Evolutionary conservation across 768 basidiomycete species (phyloP), one percentile per base, ranked within the genome.

Genomic region (Suillus discolor): DNA sequence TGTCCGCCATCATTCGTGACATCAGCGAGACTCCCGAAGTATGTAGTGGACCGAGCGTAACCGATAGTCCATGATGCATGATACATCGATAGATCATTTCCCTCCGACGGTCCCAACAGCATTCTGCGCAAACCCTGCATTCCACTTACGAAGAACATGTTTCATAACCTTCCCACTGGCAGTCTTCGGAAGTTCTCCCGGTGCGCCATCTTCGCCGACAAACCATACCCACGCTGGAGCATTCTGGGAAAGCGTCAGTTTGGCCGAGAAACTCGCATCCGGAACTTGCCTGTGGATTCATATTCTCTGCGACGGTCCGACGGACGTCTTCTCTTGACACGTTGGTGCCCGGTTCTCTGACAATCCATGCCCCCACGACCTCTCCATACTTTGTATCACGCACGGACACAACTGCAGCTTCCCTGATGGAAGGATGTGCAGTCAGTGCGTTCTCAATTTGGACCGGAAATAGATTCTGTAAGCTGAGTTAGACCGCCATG

Each of bases 81-180:
- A 53, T 28, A 28, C 49, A 51, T 51, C 7, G 7, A 42, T 57
- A 36, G 15, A 59, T 59, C 31, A 64, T 31, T 20, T 28, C 53
- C 34, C 25, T 28, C 55, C 59, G 11, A 64, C 65, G 47, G 15
- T 49, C 44, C 89, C 89, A 39, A 85, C 69, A 7, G 76, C 76
- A 61, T 77, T 80, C 70, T 75, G 70, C 31, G 82, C 86, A 47
- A 90, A 71, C 9, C 85, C 82, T 51, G 79, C 81, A 72, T 89
- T 86, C 92, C 92, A 93, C 25, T 80, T 77, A 38, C 93, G 80
- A 54, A 95, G 73, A 4, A 93, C 72, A 73, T 93, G 91, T 78
- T 94, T 95, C 88, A 87, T 86, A 51, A 95, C 87, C 74, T 95
- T 95, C 47, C 93, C 93, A 68, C 92, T 94, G 16, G 90, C 92